Conservation (phyloP, 805 yeast genomes). For the Diddensiella santjacobensis region DNA sequence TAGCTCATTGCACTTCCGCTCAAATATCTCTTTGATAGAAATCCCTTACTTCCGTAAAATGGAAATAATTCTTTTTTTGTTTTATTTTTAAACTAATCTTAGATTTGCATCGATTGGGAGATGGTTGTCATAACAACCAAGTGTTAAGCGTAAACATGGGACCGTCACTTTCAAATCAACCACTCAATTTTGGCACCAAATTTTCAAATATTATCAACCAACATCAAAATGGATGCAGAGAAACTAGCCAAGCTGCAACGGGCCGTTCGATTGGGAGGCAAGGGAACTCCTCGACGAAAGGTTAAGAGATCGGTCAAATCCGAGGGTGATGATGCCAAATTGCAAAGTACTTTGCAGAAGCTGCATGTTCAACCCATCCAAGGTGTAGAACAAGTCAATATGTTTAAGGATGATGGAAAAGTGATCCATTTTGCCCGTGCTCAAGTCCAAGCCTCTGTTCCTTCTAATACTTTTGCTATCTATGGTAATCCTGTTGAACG, state of each 20-base stretch:
- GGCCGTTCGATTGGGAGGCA: slow-evolving; percentile 77
- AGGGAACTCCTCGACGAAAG: slow-evolving; percentile 78
- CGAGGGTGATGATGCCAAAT: slow-evolving; percentile 79
- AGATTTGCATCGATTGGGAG: too few relatives aligned
- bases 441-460: slow-evolving; percentile 90
- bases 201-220: too few relatives aligned
- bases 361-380: slow-evolving; percentile 84
- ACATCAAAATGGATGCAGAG: slow-evolving; percentile 67
- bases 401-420: slow-evolving; percentile 94
- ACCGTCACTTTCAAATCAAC: too few relatives aligned
- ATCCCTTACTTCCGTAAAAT: too few relatives aligned
- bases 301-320: slow-evolving; percentile 63
- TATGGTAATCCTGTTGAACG: slow-evolving; percentile 94
- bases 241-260: slow-evolving; percentile 91
- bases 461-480: slow-evolving; percentile 88
- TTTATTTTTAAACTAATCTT: too few relatives aligned
- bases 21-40: too few relatives aligned
- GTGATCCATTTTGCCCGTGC: slow-evolving; percentile 95
- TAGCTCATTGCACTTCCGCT: too few relatives aligned
- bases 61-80: too few relatives aligned
- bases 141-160: too few relatives aligned
- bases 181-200: too few relatives aligned
- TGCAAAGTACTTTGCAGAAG: slow-evolving; percentile 84
- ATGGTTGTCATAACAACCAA: too few relatives aligned
- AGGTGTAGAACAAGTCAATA: slow-evolving; percentile 94